These are phyloP conservation scores for Pseudonitzschia multiseries DNA, from an alignment of 108 stramenopile species.

Conservation along the genomic window DNA sequence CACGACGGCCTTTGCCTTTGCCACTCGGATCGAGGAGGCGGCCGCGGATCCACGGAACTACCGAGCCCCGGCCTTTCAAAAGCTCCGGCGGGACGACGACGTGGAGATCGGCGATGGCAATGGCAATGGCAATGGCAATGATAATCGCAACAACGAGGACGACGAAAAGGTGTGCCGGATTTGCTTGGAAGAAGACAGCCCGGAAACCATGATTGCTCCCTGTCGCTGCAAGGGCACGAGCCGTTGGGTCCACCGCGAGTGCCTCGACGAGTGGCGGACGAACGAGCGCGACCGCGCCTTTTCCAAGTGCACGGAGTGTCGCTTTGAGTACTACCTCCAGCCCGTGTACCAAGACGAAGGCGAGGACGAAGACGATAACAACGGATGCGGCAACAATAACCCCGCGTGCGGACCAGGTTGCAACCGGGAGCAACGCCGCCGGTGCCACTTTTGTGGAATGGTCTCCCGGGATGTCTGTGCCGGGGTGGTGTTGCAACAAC, in stretches of 20 bases:
- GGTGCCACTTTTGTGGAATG: constrained; percentile 12
- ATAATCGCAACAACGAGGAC: background rate
- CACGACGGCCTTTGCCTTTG: too few relatives aligned
- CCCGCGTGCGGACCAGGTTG: background rate
- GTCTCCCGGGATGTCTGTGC: constrained; percentile 25
- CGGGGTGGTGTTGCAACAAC: constrained; percentile 13
- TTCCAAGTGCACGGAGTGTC: constrained; percentile 39
- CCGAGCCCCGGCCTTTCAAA: background rate
- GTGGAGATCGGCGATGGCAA: background rate
- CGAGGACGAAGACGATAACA: background rate
- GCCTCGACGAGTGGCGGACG: constrained; percentile 39
- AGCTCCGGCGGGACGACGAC: background rate
- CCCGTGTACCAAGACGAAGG: background rate
- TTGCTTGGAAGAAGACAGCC: constrained; percentile 37
- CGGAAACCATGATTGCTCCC: constrained; percentile 40
- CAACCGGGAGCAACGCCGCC: constrained; percentile 5
- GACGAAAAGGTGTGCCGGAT: constrained; percentile 36
- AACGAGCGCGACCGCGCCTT: constrained; percentile 33
- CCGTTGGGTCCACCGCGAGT: constrained; percentile 43
- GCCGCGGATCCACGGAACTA: background rate
- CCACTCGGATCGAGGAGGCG: too few relatives aligned
- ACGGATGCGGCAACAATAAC: background rate
- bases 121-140: background rate
- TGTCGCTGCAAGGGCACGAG: constrained; percentile 41
- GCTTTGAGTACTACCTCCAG: constrained; percentile 29